Percentiles rank a stretch among this genome's conserved stretches.
phyloP scores from a whole-genome alignment of 2,329 filamentous ascomycete species.

The Exophiala viscosa region DNA sequence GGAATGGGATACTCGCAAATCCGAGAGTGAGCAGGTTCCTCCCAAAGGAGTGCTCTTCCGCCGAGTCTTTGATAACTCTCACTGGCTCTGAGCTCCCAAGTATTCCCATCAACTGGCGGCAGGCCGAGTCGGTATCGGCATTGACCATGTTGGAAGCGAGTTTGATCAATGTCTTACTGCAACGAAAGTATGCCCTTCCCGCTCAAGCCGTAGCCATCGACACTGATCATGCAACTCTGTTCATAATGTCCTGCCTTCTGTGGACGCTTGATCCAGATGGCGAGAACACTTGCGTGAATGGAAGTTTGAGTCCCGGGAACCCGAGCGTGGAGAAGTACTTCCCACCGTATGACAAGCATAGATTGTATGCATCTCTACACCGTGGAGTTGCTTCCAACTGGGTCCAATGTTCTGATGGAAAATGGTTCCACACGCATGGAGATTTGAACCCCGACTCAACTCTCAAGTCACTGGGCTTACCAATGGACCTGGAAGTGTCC shows the following conservation, averaged over 20 bases:
- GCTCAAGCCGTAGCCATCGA: conserved; percentile 45
- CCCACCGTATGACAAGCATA: conserved; percentile 64
- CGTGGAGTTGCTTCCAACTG: conserved; percentile 37
- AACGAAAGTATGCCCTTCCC: conserved; percentile 44
- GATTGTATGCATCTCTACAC: not conserved
- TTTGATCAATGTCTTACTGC: conserved; percentile 44
- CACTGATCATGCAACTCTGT: conserved; percentile 46
- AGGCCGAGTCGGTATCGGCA: conserved; percentile 52
- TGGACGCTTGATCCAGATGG: conserved; percentile 36
- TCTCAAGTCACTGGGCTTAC: conserved; percentile 36
- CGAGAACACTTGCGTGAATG: too few relatives aligned
- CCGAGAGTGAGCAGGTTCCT: conserved; percentile 35
- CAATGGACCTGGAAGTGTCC: conserved; percentile 32
- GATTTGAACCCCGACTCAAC: conserved; percentile 45
- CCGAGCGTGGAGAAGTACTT: conserved; percentile 18
- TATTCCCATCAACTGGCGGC: conserved; percentile 55
- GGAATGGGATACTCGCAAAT: conserved; percentile 44
- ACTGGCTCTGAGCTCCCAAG: conserved; percentile 44
- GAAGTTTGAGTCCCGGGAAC: too few relatives aligned
- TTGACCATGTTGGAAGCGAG: conserved; percentile 50
- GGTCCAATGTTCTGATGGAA: conserved; percentile 42
- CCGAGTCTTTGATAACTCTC: conserved; percentile 42
- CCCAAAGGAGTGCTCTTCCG: conserved; percentile 36
- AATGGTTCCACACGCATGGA: conserved; percentile 49
- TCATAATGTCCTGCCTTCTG: conserved; percentile 41